A percentile compares a stretch with the other conserved stretches of the same genome.
These are phyloP conservation scores for Talaromyces sp. DNA, from an alignment of 2,329 filamentous ascomycete genomes.

Conservation along the genomic window DNA sequence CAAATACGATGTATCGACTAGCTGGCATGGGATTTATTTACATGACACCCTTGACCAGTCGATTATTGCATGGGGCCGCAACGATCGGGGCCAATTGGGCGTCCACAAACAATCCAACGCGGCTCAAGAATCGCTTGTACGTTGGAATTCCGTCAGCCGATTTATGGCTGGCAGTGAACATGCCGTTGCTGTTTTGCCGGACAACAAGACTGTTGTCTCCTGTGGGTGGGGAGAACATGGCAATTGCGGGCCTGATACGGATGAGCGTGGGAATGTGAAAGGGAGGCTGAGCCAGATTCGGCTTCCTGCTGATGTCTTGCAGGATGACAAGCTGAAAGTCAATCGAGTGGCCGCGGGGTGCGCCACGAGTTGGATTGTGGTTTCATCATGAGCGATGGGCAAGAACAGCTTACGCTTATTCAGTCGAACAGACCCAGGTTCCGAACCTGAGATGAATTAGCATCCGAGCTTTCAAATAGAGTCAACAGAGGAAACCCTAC, in stretches of 20 bases:
- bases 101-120: conserved; percentile 53
- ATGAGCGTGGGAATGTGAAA: conserved; percentile 63
- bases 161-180: conserved; percentile 92
- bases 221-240: conserved; percentile 99
- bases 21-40: conserved; percentile 79
- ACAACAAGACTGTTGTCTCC: conserved; percentile 62
- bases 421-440: conserved; percentile 45
- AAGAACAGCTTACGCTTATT: conserved; percentile 12
- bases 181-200: conserved; percentile 64
- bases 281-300: conserved; percentile 64
- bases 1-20: conserved; percentile 56
- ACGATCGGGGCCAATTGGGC: conserved; percentile 79
- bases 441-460: conserved; percentile 32
- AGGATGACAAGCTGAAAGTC: conserved; percentile 47
- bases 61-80: conserved; percentile 72
- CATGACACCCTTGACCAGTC: conserved; percentile 55
- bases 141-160: conserved; percentile 40
- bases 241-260: conserved; percentile 73
- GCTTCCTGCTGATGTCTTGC: conserved; percentile 46
- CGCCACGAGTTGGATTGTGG: conserved; percentile 75
- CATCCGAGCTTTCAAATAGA: not conserved
- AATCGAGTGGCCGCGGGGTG: conserved; percentile 74
- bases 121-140: not conserved
- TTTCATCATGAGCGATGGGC: conserved; percentile 22
- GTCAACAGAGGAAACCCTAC: conserved; percentile 26